Evolutionary conservation across 306 rosid genomes (phyloP), one percentile per base, ranked within the genome.

Genomic region (Pyrus communis): DNA sequence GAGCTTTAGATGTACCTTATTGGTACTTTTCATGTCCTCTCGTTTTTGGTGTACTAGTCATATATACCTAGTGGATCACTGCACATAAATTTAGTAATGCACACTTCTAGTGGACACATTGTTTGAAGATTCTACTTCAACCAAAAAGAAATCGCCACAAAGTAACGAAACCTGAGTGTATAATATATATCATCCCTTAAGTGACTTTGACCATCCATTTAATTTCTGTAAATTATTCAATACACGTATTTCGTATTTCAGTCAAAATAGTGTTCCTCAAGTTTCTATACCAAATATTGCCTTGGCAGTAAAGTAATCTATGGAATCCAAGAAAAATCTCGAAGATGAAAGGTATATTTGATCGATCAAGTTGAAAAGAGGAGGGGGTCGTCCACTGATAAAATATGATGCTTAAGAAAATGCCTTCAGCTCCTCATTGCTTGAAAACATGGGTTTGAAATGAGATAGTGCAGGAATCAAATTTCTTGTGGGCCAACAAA

Each of bases 381-480:
- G 40, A 58, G 62, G 45, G 60, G 6, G 70, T 33, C 79, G 82
- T 74, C 86, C 75, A 74, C 57, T 52, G 63, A 78, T 49, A 57
- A 69, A 46, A 68, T 78, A 68, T 78, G 73, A 90, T 77, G 79
- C 83, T 71, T 25, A 23, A 30, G 35, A 52, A 74, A 70, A 80
- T 59, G 76, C 80, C 85, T 45, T 72, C 73, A 22, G 75, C 85
- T 80, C 77, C 81, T 51, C 77, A 68, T 61, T 75, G 35, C 84
- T 45, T 74, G 22, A 33, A 81, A 72, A 80, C 77, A 80, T 60
- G 57, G 81, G 27, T 75, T 76, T 75, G 23, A 22, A 57, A 49
- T 68, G 52, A 65, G 88, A 33, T 71, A 75, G 87, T 88, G 89
- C 85, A 58, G 77, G 85, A 80, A 82, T 82, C 80, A 76, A 78